A percentile compares a stretch with the other conserved stretches of the same genome.
Conservation (phyloP, 2,329 filamentous ascomycete genomes). For the Daldinia sp. region DNA sequence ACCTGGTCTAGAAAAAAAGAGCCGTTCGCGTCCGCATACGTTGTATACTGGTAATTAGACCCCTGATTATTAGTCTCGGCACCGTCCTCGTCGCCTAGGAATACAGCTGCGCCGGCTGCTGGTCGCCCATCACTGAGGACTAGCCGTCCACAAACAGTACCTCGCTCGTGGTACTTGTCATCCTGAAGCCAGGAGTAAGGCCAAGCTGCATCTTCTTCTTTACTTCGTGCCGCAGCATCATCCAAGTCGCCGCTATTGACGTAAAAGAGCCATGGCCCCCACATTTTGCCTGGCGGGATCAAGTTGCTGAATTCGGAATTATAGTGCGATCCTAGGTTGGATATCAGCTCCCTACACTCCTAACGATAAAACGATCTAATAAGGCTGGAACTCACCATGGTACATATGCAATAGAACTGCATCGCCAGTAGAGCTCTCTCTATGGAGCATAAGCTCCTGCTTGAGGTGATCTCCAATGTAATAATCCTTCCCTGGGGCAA, state of each 20-base stretch:
- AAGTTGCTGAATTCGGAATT: not conserved
- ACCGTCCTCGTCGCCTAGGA: not conserved
- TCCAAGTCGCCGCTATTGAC: not conserved
- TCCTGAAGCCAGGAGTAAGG: not conserved
- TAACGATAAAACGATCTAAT: not conserved
- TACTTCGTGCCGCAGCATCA: not conserved
- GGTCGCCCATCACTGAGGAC: not conserved
- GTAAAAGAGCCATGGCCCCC: not conserved
- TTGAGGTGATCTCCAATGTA: not conserved
- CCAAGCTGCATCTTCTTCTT: not conserved
- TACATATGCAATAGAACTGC: not conserved
- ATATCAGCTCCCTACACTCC: not conserved
- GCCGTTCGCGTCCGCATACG: not conserved
- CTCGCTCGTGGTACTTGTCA: not conserved
- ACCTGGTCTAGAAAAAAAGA: not conserved
- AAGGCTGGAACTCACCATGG: not conserved
- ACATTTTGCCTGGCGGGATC: not conserved
- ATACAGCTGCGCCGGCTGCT: not conserved
- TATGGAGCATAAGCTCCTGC: constrained; percentile 3
- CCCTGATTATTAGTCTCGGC: not conserved
- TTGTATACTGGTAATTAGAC: not conserved
- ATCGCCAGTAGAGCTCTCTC: not conserved
- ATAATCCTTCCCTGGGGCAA: constrained; percentile 1
- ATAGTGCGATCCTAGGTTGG: not conserved
- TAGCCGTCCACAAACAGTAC: not conserved